Base-by-base conservation (phyloP, 1,284 basidiomycete genomes). In the Moesziomyces aphidis region DNA sequence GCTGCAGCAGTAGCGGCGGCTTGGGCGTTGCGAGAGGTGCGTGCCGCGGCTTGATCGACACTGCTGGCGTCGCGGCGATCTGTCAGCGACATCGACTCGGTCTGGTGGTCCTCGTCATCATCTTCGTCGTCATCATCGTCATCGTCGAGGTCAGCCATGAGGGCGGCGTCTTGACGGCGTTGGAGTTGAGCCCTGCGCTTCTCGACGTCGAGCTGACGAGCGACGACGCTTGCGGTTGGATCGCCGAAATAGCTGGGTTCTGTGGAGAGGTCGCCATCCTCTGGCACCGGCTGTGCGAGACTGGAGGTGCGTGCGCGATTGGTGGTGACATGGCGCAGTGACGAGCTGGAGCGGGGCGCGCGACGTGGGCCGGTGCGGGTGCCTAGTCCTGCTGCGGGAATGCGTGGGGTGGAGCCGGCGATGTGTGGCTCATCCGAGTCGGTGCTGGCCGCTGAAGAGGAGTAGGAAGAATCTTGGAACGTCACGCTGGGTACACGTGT, bases 281-380 rank as follows among this genome's bases (percentile, higher is more conserved):
- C 78, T 9, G 68, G 73, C 22, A 80, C 23, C 1, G 78, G 72
- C 21, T 67, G 67, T 4, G 61, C 62, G 36, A 80, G 70, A 46
- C 74, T 64, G 24, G 67, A 50, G 19, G 65, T 78, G 31, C 68
- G 69, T 22, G 64, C 45, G 21, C 65, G 58, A 5, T 42, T 56
- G 2, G 58, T 62, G 19, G 67, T 73, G 53, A 80, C 75, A 50
- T 80, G 78, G 3, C 79, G 65, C 10, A 80, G 73, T 5, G 79
- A 76, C 13, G 79, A 70, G 28, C 68, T 73, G 46, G 70, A 71
- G 8, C 71, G 68, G 24, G 79, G 79, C 3, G 72, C 77, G n/a
- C 73, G 67, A 45, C 75, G 73, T 0, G 79, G 79, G n/a, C 67
- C 64, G 6, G 76, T 72, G 17, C 79, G 66, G 5, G 79, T 79